Evolutionary conservation across 106 monocot species (phyloP), one percentile per base, ranked within the genome.

Genomic region (Posidonia australis): DNA sequence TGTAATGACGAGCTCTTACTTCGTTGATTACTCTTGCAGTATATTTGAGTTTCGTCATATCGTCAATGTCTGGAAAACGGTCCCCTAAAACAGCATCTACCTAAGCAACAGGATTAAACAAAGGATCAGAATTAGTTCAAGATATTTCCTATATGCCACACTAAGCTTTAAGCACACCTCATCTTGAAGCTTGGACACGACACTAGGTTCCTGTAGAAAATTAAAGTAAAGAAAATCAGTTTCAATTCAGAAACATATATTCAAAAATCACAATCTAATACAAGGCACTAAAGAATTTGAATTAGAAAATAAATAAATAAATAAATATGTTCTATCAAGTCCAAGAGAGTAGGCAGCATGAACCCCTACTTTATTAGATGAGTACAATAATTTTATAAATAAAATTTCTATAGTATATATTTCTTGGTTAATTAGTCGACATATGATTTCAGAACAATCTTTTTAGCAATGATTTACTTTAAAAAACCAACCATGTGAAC

Each of bases 1-100:
- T 17, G 17, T 21, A 10, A 36, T 0, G 23, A 60, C 10, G 26
- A 74, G 65, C 30, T 62, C 82, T 79, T 78, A 96, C 96, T 84
- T 96, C 96, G 77, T 85, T 90, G 54, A 96, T 96, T 24, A 96
- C 90, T 66, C 96, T 64, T 63, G 87, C 83, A 25, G 96, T 83
- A 67, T 96, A 96, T 44, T 84, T 87, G 1, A 96, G 74, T 68
- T 85, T 90, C 66, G 82, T 90, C 82, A 96, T 79, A 65, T 96
- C 96, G 55, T 87, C 90, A 58, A 87, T 74, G 53, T 74, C 84
- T 46, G 96, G 96, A 74, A 83, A 68, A 0, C 81, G 82, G 66
- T 90, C 96, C n/a, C 96, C 96, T 44, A 96, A 63, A 12, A 96
- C 78, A 51, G 64, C 67, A 71, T 90, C 96, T 64, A 86, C 90